Conservation (phyloP, 1,284 basidiomycete species). For the Microbotryomycetes sp. region DNA sequence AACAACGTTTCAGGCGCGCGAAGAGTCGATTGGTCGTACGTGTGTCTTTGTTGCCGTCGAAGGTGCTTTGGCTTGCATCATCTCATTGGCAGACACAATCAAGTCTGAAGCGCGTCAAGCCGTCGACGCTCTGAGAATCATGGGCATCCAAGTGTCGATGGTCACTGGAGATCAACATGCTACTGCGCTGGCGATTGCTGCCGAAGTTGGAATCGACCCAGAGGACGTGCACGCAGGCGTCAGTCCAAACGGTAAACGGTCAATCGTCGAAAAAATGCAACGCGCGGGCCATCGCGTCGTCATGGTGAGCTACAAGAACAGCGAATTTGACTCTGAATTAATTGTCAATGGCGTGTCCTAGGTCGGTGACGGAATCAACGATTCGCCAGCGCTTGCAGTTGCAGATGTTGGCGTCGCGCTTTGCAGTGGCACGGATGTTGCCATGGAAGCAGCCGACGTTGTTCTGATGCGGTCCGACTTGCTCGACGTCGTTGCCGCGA, state of each 20-base stretch:
- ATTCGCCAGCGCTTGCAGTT: slow-evolving; percentile 90
- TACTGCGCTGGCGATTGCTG: slow-evolving; percentile 77
- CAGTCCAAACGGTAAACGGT: slow-evolving; percentile 86
- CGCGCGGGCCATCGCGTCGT: slow-evolving; percentile 62
- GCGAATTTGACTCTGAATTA: background rate
- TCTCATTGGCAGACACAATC: slow-evolving; percentile 75
- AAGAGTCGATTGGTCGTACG: slow-evolving; percentile 66
- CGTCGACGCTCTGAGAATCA: slow-evolving; percentile 63
- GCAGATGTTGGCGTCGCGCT: slow-evolving; percentile 94
- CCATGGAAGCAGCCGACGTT: slow-evolving; percentile 94
- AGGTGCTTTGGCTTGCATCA: slow-evolving; percentile 33
- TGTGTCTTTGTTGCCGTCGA: slow-evolving; percentile 72
- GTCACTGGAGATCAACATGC: slow-evolving; percentile 80
- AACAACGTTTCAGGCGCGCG: slow-evolving; percentile 56
- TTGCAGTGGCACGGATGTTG: slow-evolving; percentile 89
- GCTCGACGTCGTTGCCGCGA: slow-evolving; percentile 90
- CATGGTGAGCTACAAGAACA: slow-evolving; percentile 56
- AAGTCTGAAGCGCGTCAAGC: slow-evolving; percentile 75
- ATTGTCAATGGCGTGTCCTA: slow-evolving; percentile 39
- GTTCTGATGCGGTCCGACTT: slow-evolving; percentile 95
- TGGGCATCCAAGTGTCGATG: slow-evolving; percentile 86
- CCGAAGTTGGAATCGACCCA: slow-evolving; percentile 71
- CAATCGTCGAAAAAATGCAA: slow-evolving; percentile 69
- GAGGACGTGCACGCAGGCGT: slow-evolving; percentile 79
- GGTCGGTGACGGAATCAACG: slow-evolving; percentile 99